Base-by-base conservation (phyloP, 2,329 filamentous ascomycete species). In the Colletotrichum sansevieriae region DNA sequence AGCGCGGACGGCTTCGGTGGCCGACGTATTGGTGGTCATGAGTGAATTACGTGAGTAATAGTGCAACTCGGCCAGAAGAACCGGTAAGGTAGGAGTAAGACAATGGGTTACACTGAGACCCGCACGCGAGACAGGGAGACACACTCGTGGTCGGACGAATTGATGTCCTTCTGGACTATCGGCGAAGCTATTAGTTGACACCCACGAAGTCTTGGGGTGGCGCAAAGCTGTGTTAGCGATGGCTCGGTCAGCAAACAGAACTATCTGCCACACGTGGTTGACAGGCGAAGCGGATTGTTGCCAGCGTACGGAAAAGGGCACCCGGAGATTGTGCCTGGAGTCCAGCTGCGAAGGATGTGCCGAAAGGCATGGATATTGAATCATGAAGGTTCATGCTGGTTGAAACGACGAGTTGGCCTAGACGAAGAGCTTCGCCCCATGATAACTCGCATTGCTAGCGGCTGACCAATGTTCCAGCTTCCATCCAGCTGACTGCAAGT, bases 221-320 rank as follows among this genome's bases (percentile, higher is more conserved):
- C 62, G 49, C 43, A 58, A 54, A 55, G 29, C 22, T 41, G 33
- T 55, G 65, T 68, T 51, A 68, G 65, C 55, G 55, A 65, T 51
- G 43, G 33, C 55, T 49, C 62, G 20, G 47, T 60, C 61, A 65
- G 62, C 65, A 59, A 49, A 20, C 4, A 20, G 11, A 60, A 6
- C 18, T 60, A 33, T 35, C 54, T 58, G n/a, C 46, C 35, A 43
- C 49, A 68, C 25, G 62, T 56, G 43, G 55, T 55, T 59, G 39
- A 55, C 61, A 47, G 33, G 22, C 41, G 5, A 22, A 43, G 62
- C 56, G 62, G 65, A 61, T n/a, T 5, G 22, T 22, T 41, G 12
- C 9, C 15, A 29, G 33, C 20, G 46, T 39, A 37, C 18, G 13
- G 29, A 11, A 55, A 20, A 49, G 52, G 61, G 39, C 52, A 57